These are phyloP conservation scores for Triticum timopheevii DNA, from an alignment of 176 grass and related monocot genomes.

Conservation along the genomic window DNA sequence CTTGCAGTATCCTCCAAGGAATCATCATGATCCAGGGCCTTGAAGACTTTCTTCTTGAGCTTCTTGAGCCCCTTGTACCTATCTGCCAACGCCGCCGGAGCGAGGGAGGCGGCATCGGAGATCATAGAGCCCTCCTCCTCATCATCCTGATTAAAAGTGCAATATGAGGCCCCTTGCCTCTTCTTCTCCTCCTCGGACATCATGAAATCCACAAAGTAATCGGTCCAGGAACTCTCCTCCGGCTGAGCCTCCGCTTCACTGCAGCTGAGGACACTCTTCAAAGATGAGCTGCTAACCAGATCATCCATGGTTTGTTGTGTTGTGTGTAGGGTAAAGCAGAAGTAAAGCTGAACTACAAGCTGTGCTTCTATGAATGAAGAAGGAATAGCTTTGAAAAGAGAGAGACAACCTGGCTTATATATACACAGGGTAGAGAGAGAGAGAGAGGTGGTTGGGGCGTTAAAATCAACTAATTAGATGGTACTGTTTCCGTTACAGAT, in stretches of 20 bases:
- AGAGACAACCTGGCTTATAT: conserved; percentile 29
- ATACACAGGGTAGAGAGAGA: background rate
- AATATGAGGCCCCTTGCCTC: conserved; percentile 30
- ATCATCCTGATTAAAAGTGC: conserved; percentile 8
- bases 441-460: conserved; percentile 41
- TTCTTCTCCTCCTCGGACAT: conserved; percentile 61
- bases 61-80: conserved; percentile 56
- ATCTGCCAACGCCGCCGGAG: conserved; percentile 1
- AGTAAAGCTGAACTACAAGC: conserved; percentile 16
- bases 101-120: conserved; percentile 68
- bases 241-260: conserved; percentile 44
- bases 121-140: conserved; percentile 50
- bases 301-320: conserved; percentile 55
- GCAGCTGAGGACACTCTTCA: conserved; percentile 42
- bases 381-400: conserved; percentile 43
- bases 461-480: conserved; percentile 46
- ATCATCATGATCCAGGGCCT: conserved; percentile 64
- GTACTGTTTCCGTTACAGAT: conserved; percentile 33
- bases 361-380: conserved; percentile 35
- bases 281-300: conserved; percentile 46
- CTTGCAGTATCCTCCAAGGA: conserved; percentile 91
- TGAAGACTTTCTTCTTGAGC: conserved; percentile 63
- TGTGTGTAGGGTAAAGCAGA: conserved; percentile 16
- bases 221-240: conserved; percentile 81
- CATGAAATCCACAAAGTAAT: conserved; percentile 80